These are phyloP conservation scores for Russula dissimulans DNA, from an alignment of 768 basidiomycete species.

Conservation along the genomic window DNA sequence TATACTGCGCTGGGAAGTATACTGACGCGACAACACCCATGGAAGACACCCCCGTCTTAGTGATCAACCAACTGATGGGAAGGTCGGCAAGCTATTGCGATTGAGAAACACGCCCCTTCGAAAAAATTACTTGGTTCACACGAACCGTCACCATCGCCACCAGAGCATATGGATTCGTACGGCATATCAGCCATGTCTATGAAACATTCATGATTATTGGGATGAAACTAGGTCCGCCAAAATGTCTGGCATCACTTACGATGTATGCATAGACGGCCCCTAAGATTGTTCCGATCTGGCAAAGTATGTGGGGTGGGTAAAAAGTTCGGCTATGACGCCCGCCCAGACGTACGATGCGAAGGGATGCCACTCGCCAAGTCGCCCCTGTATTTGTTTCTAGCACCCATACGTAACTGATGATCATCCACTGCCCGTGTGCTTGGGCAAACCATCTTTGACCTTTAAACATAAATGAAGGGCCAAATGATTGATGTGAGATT, in stretches of 20 bases:
- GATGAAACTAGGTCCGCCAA: background rate
- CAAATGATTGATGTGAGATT: background rate
- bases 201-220: background rate
- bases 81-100: slow-evolving; percentile 33
- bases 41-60: slow-evolving; percentile 30
- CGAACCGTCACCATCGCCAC: slow-evolving; percentile 32
- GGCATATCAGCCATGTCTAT: slow-evolving; percentile 33
- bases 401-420: slow-evolving; percentile 43
- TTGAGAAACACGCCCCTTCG: background rate
- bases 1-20: background rate
- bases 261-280: slow-evolving; percentile 28
- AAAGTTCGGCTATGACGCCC: too few relatives aligned
- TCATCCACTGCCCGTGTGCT: slow-evolving; percentile 41
- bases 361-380: slow-evolving; percentile 38
- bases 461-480: slow-evolving; percentile 16
- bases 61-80: slow-evolving; percentile 38
- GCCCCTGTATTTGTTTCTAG: slow-evolving; percentile 45
- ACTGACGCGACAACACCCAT: slow-evolving; percentile 38
- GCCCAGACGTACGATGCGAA: slow-evolving; percentile 32
- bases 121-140: background rate
- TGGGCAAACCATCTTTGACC: slow-evolving; percentile 32
- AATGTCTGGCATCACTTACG: slow-evolving; percentile 21
- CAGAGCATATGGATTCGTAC: slow-evolving; percentile 35
- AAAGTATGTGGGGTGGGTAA: background rate
- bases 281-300: slow-evolving; percentile 26